phyloP scores from a whole-genome alignment of 179 eudicot genomes.

The Spergularia azorica region DNA sequence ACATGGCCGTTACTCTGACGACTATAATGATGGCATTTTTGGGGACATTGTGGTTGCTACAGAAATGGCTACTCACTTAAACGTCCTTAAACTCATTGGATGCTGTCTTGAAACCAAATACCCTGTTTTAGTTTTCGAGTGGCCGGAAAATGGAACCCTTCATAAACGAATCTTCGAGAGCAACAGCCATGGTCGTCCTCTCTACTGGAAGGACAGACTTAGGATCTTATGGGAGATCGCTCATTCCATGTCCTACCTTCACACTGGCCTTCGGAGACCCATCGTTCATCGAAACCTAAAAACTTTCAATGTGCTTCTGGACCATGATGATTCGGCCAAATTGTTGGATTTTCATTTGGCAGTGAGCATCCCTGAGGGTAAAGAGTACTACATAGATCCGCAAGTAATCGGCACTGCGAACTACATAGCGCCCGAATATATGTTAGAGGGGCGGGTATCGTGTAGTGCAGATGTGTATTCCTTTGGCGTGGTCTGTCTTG shows the following conservation, averaged over 20 bases:
- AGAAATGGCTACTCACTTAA: background rate
- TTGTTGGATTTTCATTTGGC: background rate
- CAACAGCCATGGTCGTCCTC: background rate
- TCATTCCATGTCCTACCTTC: background rate
- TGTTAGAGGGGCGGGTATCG: background rate
- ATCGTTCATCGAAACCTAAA: background rate
- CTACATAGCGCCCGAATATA: conserved; percentile 1
- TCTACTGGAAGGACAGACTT: conserved; percentile 1
- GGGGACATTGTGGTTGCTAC: conserved; percentile 10
- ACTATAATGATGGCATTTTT: too few relatives aligned
- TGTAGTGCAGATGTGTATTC: conserved; percentile 2
- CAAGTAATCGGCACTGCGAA: background rate
- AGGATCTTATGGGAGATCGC: background rate
- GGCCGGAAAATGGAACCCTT: conserved; percentile 11
- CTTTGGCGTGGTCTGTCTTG: conserved; percentile 4
- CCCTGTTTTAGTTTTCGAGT: conserved; percentile 9
- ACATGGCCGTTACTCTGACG: too few relatives aligned
- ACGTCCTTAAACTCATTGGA: conserved; percentile 4
- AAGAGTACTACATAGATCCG: background rate
- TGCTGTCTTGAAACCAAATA: background rate
- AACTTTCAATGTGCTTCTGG: background rate
- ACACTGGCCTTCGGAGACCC: background rate
- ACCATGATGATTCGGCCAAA: background rate
- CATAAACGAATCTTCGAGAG: background rate
- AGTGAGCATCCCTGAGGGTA: background rate